Evolutionary conservation across 305 asterid species (phyloP).

Genomic region (Petunia hybrid): DNA sequence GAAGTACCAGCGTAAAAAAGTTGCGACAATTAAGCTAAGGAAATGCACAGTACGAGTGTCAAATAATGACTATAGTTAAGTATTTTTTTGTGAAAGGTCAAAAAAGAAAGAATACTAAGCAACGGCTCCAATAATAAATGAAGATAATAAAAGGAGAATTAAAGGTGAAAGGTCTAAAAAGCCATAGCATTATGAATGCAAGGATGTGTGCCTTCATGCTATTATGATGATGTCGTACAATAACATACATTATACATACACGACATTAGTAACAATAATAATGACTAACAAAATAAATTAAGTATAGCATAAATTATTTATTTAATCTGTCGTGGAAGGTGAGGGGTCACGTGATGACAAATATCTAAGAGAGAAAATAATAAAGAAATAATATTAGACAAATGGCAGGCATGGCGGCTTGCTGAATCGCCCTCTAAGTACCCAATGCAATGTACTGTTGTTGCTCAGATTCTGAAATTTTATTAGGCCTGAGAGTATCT

Average conservation of each 20-base stretch:
- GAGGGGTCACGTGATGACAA: conserved; percentile 21
- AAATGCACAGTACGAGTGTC: too few species aligned
- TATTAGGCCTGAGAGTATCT: background rate
- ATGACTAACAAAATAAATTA: too few species aligned
- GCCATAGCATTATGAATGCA: background rate
- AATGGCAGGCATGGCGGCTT: background rate
- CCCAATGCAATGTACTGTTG: background rate
- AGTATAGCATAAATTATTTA: background rate
- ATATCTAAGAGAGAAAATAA: background rate
- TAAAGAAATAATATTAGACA: background rate
- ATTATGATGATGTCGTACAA: background rate
- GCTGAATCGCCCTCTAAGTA: background rate
- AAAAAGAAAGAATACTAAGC: background rate
- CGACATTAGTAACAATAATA: background rate
- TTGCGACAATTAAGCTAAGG: too few species aligned
- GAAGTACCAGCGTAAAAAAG: too few species aligned
- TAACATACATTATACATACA: background rate
- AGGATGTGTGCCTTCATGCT: background rate
- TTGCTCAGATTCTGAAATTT: background rate
- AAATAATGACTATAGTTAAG: too few species aligned
- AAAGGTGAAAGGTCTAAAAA: background rate
- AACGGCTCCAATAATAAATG: background rate
- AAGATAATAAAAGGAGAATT: background rate
- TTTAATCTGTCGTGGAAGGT: conserved; percentile 8
- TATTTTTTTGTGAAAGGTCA: too few species aligned